phyloP scores from a whole-genome alignment of 352 stramenopile genomes.

The Stephanocyclus meneghinianus region DNA sequence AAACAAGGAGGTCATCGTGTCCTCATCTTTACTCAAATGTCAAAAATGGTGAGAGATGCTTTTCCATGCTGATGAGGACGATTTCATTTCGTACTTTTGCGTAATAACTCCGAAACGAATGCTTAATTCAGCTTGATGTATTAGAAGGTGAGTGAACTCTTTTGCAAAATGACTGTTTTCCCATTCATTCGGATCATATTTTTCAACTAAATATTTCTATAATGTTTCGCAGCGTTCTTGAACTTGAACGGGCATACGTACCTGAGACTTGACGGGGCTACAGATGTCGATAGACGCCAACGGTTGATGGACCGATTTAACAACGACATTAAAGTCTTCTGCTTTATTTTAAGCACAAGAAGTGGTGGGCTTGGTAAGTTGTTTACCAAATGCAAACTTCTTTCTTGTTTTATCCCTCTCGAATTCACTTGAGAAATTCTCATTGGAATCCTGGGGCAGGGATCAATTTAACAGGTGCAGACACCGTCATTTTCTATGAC shows the following conservation, averaged over 20 bases:
- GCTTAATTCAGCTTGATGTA: constrained; percentile 87
- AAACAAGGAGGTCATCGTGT: constrained; percentile 81
- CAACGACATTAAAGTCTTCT: constrained; percentile 93
- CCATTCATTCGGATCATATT: neutral
- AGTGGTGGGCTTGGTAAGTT: constrained; percentile 84
- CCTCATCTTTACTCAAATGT: constrained; percentile 94
- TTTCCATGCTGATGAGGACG: neutral
- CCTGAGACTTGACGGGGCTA: constrained; percentile 95
- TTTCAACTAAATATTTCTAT: neutral
- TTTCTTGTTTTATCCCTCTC: neutral
- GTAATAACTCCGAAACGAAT: neutral
- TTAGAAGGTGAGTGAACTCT: constrained; percentile 83
- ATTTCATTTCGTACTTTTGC: neutral
- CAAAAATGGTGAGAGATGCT: constrained; percentile 86
- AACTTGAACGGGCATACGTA: constrained; percentile 97
- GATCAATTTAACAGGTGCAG: constrained; percentile 98
- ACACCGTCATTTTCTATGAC: constrained; percentile 89
- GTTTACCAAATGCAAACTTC: neutral
- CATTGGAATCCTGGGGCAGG: constrained; percentile 76
- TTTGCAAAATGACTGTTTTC: neutral
- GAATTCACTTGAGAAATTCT: neutral
- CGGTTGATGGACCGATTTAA: constrained; percentile 99
- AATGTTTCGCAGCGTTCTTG: constrained; percentile 86
- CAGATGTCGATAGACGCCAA: constrained; percentile 93
- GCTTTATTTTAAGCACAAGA: constrained; percentile 97